These are phyloP conservation scores for Venturiaceae sp. DNA, from an alignment of 2,329 filamentous ascomycete genomes.

Conservation along the genomic window DNA sequence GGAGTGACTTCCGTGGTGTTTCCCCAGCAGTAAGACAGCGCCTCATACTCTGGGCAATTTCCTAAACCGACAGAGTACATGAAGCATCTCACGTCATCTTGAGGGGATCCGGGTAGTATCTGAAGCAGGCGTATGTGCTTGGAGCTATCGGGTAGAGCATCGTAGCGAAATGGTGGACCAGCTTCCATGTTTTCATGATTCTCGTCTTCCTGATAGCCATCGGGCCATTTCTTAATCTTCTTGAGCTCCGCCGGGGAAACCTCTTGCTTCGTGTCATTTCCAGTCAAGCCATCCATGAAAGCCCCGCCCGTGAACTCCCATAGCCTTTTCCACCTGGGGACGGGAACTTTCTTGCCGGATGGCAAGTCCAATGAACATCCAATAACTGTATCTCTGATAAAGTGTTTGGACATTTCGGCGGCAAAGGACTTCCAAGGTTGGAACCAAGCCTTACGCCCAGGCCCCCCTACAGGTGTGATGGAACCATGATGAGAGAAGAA, in stretches of 20 bases:
- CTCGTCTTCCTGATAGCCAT: background rate
- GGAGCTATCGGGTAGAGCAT: background rate
- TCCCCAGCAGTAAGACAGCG: constrained; percentile 10
- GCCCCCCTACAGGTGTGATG: background rate
- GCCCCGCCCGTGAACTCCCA: background rate
- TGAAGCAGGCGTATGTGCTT: background rate
- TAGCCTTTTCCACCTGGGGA: background rate
- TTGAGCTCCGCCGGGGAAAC: too few relatives aligned
- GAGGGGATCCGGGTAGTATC: background rate
- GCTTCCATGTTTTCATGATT: background rate
- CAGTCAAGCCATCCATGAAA: background rate
- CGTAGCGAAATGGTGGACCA: background rate
- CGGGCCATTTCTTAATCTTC: background rate
- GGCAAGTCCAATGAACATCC: background rate
- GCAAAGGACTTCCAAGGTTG: too few relatives aligned
- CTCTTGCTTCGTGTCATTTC: too few relatives aligned
- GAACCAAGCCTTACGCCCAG: too few relatives aligned
- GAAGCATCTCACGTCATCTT: background rate
- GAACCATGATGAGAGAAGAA: too few relatives aligned
- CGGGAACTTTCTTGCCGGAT: background rate
- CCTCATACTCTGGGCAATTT: background rate
- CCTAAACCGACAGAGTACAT: background rate
- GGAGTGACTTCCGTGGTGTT: background rate
- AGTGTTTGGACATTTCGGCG: background rate
- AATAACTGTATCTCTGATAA: background rate